A percentile compares a stretch with the other conserved stretches of the same genome.
These are phyloP conservation scores for Cordyceps farinosa DNA, from an alignment of 2,329 filamentous ascomycete species.

Conservation along the genomic window DNA sequence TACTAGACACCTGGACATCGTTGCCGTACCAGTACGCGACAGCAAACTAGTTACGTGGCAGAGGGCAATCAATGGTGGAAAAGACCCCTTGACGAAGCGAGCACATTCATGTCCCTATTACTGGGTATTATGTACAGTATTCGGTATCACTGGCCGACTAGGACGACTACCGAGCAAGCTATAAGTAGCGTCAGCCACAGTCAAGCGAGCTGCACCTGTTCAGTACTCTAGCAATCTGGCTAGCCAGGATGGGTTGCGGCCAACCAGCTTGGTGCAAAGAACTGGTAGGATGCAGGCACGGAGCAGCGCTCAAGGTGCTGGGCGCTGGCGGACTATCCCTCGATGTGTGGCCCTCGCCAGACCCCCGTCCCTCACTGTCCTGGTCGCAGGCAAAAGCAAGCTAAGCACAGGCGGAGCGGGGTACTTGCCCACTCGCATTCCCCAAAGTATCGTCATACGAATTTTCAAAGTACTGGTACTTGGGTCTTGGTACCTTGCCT, in stretches of 20 bases:
- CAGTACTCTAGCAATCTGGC: background rate
- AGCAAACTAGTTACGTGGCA: background rate
- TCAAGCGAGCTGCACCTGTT: background rate
- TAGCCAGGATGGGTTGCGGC: background rate
- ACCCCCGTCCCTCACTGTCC: background rate
- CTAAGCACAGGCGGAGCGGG: slow-evolving; percentile 23
- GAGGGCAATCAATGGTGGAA: background rate
- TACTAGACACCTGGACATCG: background rate
- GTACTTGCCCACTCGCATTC: slow-evolving; percentile 35
- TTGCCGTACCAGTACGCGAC: background rate
- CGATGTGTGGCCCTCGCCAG: background rate
- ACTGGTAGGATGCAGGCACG: background rate
- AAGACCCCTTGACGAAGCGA: background rate
- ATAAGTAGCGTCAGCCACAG: slow-evolving; percentile 3
- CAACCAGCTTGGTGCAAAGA: background rate
- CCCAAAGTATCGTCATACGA: slow-evolving; percentile 35
- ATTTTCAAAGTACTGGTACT: slow-evolving; percentile 33
- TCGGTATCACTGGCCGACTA: too few relatives aligned
- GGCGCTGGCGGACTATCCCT: slow-evolving; percentile 15
- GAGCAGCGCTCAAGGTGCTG: background rate
- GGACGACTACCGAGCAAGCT: background rate
- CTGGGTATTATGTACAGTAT: too few relatives aligned
- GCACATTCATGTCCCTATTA: background rate
- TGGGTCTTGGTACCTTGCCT: slow-evolving; percentile 26
- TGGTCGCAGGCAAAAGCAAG: slow-evolving; percentile 15